These are phyloP conservation scores for Drechslerella coelobrocha DNA, from an alignment of 2,329 filamentous ascomycete genomes.

Conservation along the genomic window DNA sequence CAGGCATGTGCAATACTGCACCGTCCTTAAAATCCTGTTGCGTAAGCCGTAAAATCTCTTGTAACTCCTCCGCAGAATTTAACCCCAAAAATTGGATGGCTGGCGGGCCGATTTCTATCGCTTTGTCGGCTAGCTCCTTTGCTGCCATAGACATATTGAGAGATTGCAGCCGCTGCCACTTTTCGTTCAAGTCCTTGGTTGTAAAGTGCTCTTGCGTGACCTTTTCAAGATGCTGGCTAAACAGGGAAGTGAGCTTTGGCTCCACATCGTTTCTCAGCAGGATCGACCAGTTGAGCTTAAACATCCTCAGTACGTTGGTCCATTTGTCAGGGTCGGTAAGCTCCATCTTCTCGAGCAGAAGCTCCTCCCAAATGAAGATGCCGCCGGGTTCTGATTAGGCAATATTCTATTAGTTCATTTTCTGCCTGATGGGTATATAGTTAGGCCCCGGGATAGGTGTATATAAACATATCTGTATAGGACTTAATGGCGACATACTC, in stretches of 20 bases:
- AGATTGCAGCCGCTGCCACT: slow-evolving; percentile 25
- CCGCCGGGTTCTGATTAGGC: slow-evolving; percentile 25
- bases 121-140: slow-evolving; percentile 18
- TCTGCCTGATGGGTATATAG: background rate
- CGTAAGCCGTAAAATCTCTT: slow-evolving; percentile 14
- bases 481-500: slow-evolving; percentile 5
- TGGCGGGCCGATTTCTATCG: slow-evolving; percentile 15
- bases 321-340: slow-evolving; percentile 18
- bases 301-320: slow-evolving; percentile 21
- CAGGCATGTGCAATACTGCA: slow-evolving; percentile 29
- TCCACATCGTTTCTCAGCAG: slow-evolving; percentile 29
- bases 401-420: background rate
- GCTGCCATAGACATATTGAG: slow-evolving; percentile 31
- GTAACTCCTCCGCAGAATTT: slow-evolving; percentile 17
- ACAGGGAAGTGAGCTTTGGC: slow-evolving; percentile 23
- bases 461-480: background rate
- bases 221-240: slow-evolving; percentile 11
- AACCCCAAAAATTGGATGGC: slow-evolving; percentile 20
- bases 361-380: slow-evolving; percentile 25
- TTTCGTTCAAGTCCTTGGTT: slow-evolving; percentile 20
- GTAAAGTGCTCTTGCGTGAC: slow-evolving; percentile 20
- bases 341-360: slow-evolving; percentile 26
- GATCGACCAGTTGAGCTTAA: slow-evolving; percentile 34
- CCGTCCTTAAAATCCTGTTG: slow-evolving; percentile 31
- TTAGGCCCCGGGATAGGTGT: background rate